A percentile compares a stretch with the other conserved stretches of the same genome.
These are phyloP conservation scores for Echinochloa phyllopogon DNA, from an alignment of 176 grass and related monocot genomes.

Conservation along the genomic window DNA sequence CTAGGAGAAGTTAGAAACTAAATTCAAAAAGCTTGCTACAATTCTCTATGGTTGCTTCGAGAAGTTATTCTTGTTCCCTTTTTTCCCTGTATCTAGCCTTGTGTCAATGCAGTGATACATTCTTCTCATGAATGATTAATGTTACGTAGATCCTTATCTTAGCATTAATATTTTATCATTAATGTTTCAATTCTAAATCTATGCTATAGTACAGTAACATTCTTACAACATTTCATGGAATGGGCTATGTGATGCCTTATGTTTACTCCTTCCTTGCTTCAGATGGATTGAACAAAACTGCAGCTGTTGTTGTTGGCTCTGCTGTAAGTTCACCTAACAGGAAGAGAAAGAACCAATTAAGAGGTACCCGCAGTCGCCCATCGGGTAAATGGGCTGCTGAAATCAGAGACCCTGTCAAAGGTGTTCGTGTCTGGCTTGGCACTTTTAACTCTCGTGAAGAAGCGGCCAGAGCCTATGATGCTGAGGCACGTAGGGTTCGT, in stretches of 20 bases:
- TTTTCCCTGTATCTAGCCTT: not conserved
- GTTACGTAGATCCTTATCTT: not conserved
- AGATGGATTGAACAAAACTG: constrained; percentile 44
- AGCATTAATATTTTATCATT: not conserved
- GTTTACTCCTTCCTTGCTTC: constrained; percentile 9
- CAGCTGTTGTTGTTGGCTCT: constrained; percentile 28
- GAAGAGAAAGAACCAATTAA: constrained; percentile 73
- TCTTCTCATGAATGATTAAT: constrained; percentile 1
- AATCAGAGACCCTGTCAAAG: constrained; percentile 92
- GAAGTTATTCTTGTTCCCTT: not conserved
- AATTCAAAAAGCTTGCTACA: not conserved
- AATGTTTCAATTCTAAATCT: not conserved
- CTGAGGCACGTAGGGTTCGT: constrained; percentile 80
- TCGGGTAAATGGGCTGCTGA: constrained; percentile 99
- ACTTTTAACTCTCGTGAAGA: constrained; percentile 91
- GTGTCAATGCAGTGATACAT: not conserved
- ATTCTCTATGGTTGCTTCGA: not conserved
- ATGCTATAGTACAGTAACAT: not conserved
- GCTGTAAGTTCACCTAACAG: constrained; percentile 52
- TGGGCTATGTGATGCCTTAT: not conserved
- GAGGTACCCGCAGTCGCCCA: constrained; percentile 86
- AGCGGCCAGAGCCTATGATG: constrained; percentile 90
- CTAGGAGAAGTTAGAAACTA: not conserved
- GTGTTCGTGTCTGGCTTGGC: constrained; percentile 92
- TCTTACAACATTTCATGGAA: not conserved